phyloP scores from a whole-genome alignment of 2,329 filamentous ascomycete species.

The Pseudocercospora cruenta region DNA sequence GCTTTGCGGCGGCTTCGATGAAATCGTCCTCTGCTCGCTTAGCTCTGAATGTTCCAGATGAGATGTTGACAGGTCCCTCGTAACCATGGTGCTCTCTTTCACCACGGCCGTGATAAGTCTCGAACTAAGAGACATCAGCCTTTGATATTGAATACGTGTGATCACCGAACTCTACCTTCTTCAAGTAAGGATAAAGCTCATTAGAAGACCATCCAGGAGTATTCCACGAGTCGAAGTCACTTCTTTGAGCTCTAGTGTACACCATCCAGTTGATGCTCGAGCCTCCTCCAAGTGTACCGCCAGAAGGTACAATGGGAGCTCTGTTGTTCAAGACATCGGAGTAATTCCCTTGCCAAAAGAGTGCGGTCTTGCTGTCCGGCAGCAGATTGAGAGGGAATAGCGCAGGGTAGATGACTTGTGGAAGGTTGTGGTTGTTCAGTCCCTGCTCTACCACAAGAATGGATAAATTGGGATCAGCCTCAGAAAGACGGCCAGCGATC shows the following conservation, averaged over 20 bases:
- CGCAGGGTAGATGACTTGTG: slow-evolving; percentile 55
- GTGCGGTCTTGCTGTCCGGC: slow-evolving; percentile 53
- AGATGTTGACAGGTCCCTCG: slow-evolving; percentile 60
- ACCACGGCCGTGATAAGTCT: slow-evolving; percentile 59
- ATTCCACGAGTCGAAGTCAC: slow-evolving; percentile 58
- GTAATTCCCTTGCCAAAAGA: slow-evolving; percentile 56
- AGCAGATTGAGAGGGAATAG: slow-evolving; percentile 54
- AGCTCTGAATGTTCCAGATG: slow-evolving; percentile 51
- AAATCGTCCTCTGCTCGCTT: slow-evolving; percentile 53
- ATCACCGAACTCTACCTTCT: slow-evolving; percentile 49
- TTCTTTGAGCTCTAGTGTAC: slow-evolving; percentile 50
- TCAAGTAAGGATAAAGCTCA: slow-evolving; percentile 57
- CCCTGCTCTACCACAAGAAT: slow-evolving; percentile 60
- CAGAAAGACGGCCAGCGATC: slow-evolving; percentile 56
- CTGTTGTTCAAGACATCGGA: slow-evolving; percentile 51
- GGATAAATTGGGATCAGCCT: slow-evolving; percentile 55
- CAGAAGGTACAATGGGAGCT: slow-evolving; percentile 47
- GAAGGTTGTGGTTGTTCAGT: slow-evolving; percentile 56
- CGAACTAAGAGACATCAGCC: slow-evolving; percentile 43
- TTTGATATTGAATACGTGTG: no score
- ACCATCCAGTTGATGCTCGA: slow-evolving; percentile 45
- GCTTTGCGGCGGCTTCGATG: slow-evolving; percentile 50
- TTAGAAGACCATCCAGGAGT: slow-evolving; percentile 56
- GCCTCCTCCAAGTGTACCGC: slow-evolving; percentile 64
- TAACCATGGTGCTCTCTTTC: slow-evolving; percentile 54